These are phyloP conservation scores for Colletotrichum tanaceti DNA, from an alignment of 2,329 filamentous ascomycete species.

Conservation along the genomic window DNA sequence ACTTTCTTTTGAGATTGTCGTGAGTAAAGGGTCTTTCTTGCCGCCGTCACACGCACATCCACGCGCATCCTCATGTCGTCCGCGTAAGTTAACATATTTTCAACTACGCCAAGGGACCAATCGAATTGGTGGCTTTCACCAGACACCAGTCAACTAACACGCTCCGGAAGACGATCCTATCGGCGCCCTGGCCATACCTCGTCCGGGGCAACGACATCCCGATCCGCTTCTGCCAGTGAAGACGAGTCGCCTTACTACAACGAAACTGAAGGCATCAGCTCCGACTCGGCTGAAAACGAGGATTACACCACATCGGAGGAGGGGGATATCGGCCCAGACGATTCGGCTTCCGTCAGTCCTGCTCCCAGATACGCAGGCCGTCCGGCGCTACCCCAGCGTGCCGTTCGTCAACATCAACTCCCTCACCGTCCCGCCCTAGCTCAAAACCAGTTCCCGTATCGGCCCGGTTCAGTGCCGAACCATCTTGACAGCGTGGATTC, in stretches of 20 bases:
- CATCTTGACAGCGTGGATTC: slow-evolving; percentile 72
- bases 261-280: slow-evolving; percentile 48
- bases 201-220: slow-evolving; percentile 44
- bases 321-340: slow-evolving; percentile 61
- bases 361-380: slow-evolving; percentile 46
- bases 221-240: slow-evolving; percentile 53
- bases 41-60: slow-evolving; percentile 41
- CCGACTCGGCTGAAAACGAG: slow-evolving; percentile 48
- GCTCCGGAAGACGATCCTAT: slow-evolving; percentile 27
- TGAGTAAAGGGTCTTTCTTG: slow-evolving; percentile 57
- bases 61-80: slow-evolving; percentile 52
- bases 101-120: slow-evolving; percentile 38
- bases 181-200: slow-evolving; percentile 43
- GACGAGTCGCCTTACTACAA: slow-evolving; percentile 52
- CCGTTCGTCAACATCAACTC: slow-evolving; percentile 2
- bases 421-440: slow-evolving; percentile 40
- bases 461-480: slow-evolving; percentile 59
- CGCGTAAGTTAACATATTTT: slow-evolving; percentile 49
- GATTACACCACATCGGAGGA: slow-evolving; percentile 59
- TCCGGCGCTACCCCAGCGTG: slow-evolving; percentile 18
- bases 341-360: slow-evolving; percentile 66
- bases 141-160: slow-evolving; percentile 42
- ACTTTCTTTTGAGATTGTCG: slow-evolving; percentile 60
- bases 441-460: slow-evolving; percentile 49
- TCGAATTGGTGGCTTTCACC: slow-evolving; percentile 40